Evolutionary conservation across 73 alveolate genomes (phyloP).

Genomic region (Durusdinium trenchii): DNA sequence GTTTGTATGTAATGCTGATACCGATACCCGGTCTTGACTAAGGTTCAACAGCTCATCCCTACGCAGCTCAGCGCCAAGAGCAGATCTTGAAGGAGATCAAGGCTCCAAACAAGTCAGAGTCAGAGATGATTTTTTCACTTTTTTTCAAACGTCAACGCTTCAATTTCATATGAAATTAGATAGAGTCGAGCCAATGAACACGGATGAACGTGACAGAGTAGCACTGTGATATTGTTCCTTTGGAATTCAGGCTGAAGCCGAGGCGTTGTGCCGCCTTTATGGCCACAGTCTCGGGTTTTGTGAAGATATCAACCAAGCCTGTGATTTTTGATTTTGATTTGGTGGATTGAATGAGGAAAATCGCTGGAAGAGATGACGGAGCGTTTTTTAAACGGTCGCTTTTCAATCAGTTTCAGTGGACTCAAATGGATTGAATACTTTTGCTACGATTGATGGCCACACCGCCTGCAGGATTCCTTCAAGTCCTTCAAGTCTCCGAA

Average conservation of each 20-base stretch:
- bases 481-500: slow-evolving; percentile 8
- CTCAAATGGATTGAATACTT: neutral
- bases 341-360: neutral
- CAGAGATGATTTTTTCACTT: too few relatives aligned
- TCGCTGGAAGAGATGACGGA: neutral
- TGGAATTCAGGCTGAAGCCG: slow-evolving; percentile 57
- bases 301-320: neutral
- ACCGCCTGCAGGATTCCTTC: slow-evolving; percentile 50
- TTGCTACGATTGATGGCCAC: neutral
- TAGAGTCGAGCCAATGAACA: too few relatives aligned
- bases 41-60: slow-evolving; percentile 76
- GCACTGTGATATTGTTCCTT: neutral
- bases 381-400: neutral
- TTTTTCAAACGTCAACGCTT: too few relatives aligned
- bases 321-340: neutral
- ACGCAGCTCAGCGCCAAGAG: slow-evolving; percentile 73
- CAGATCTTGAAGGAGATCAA: slow-evolving; percentile 69
- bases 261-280: slow-evolving; percentile 61
- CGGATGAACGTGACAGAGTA: neutral
- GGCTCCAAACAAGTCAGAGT: slow-evolving; percentile 9
- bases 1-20: too few relatives aligned
- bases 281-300: neutral
- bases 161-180: too few relatives aligned
- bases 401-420: too few relatives aligned
- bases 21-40: neutral